These are phyloP conservation scores for Penicillium mononematosum DNA, from an alignment of 495 filamentous ascomycete species.

Conservation along the genomic window DNA sequence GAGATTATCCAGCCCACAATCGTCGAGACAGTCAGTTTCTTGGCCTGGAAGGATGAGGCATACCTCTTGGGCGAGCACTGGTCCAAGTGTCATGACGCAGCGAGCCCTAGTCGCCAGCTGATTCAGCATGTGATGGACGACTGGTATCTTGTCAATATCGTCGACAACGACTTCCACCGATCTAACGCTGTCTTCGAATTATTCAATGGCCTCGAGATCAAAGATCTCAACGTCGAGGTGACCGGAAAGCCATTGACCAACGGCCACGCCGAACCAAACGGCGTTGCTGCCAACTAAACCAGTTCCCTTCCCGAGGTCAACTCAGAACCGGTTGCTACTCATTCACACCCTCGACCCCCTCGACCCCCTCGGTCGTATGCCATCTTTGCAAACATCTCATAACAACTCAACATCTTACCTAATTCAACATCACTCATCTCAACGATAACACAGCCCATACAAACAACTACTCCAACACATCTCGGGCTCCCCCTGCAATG, in stretches of 20 bases:
- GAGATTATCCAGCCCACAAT: conserved; percentile 99
- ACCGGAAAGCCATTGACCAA: conserved; percentile 25
- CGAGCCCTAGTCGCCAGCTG: conserved; percentile 75
- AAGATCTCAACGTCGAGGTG: conserved; percentile 56
- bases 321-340: conserved; percentile 5
- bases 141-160: conserved; percentile 95
- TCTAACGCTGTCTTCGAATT: conserved; percentile 24
- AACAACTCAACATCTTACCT: conserved; percentile 29
- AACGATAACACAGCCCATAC: conserved; percentile 37
- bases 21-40: conserved; percentile 94
- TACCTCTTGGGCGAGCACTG: conserved; percentile 90
- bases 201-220: conserved; percentile 74
- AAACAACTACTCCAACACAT: conserved; percentile 31
- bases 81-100: conserved; percentile 81
- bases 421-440: conserved; percentile 50
- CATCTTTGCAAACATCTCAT: conserved; percentile 18
- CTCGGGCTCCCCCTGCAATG: conserved; percentile 34
- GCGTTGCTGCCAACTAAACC: conserved; percentile 32
- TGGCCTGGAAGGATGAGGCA: conserved; percentile 99
- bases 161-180: conserved; percentile 46
- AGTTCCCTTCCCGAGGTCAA: conserved; percentile 13
- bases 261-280: conserved; percentile 22
- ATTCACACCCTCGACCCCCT: neutral
- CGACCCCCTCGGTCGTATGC: conserved; percentile 10
- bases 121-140: conserved; percentile 81